Evolutionary conservation across 768 basidiomycete species (phyloP), one percentile per base, ranked within the genome.

Genomic region (Hebeloma cylindrosporum): DNA sequence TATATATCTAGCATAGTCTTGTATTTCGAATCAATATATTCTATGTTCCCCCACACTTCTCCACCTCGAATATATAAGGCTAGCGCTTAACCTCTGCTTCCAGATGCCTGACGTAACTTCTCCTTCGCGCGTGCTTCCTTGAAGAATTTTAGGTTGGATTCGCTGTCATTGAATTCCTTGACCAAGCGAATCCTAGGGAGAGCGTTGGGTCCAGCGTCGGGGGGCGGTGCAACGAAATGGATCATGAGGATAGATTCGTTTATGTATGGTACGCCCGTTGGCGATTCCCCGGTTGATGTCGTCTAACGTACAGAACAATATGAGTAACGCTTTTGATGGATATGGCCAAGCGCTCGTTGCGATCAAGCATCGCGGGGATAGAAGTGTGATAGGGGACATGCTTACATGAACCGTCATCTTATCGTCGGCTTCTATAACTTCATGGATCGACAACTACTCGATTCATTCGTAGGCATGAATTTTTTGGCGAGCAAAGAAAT

Each of bases 121-220:
- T 38, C 46, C 36, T 57, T 61, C 27, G 50, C 59, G 14, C 59
- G 52, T 39, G 69, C 67, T 36, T 62, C 59, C 3, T 51, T 47
- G 49, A 64, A 67, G 46, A 65, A 69, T 27, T 57, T 58, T 23
- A 41, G 23, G 13, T 46, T 56, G 16, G 36, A 50, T 11, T 46
- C 44, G 27, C 59, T 62, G 46, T 66, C 65, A 4, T 67, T 58
- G 45, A 61, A 70, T 49, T 68, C 66, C 44, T 65, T 67, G 23
- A 62, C 55, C 9, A 50, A 31, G 7, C 44, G 44, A n/a, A 67
- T 61, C 43, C 58, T 64, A 6, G 62, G 59, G 9, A 58, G 44
- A 4, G 28, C 34, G 11, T 46, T 25, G 7, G 43, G 49, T 20
- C 46, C 54, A 7, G 37, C 53, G 5, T 42, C 51, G 11, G 38